These are phyloP conservation scores for Aegilops bicornis DNA, from an alignment of 176 grass and related monocot genomes.

Conservation along the genomic window DNA sequence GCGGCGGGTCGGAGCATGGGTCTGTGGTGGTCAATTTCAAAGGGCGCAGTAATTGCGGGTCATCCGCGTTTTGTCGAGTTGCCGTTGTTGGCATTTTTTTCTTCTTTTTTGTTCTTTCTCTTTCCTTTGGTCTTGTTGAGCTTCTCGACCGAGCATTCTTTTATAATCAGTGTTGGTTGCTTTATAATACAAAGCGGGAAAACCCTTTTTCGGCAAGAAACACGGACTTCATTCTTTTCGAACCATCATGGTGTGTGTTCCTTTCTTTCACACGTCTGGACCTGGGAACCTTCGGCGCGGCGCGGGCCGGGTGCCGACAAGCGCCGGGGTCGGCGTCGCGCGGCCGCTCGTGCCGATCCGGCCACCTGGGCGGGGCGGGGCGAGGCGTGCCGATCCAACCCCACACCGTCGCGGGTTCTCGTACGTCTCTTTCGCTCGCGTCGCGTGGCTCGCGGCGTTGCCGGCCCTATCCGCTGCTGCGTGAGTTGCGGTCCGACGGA, in stretches of 20 bases:
- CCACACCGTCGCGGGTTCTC: background rate
- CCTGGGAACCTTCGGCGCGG: background rate
- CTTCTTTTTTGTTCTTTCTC: no score
- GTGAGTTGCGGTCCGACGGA: background rate
- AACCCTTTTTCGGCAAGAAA: background rate
- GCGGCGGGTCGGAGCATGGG: no score
- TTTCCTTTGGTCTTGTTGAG: no score
- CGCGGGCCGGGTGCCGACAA: background rate
- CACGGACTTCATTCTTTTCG: background rate
- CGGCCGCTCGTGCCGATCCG: background rate
- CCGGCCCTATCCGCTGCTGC: no score
- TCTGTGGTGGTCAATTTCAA: no score
- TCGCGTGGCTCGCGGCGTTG: background rate
- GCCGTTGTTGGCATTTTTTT: no score
- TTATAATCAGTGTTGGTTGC: no score
- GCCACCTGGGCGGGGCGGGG: background rate
- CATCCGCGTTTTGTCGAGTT: no score
- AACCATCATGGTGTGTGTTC: background rate
- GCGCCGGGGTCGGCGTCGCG: background rate
- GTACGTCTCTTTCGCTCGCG: background rate
- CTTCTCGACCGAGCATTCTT: no score
- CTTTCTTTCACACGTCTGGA: background rate
- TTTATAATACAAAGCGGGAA: no score
- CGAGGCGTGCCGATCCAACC: conserved; percentile 18
- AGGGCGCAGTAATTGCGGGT: no score